Evolutionary conservation across 164 flowering plant species (phyloP).

Genomic region (Santalum album): DNA sequence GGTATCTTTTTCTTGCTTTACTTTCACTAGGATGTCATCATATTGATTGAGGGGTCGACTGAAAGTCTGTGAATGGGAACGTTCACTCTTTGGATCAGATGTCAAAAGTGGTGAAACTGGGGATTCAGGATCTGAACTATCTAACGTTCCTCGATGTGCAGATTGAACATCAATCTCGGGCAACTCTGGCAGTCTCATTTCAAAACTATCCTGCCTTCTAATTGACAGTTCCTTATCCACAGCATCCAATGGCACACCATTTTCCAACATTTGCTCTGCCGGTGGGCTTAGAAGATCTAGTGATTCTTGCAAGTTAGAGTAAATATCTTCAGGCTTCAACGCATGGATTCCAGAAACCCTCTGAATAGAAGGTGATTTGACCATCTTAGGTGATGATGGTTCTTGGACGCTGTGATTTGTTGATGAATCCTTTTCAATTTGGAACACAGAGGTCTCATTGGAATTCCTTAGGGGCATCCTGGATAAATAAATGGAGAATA

Average conservation of each 20-base stretch:
- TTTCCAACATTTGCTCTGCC: conserved; percentile 65
- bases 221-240: conserved; percentile 71
- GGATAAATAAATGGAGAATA: conserved; percentile 10
- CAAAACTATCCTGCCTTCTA: conserved; percentile 89
- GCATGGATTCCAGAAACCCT: conserved; percentile 47
- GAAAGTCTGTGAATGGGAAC: conserved; percentile 94
- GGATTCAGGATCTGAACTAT: conserved; percentile 88
- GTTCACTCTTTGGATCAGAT: conserved; percentile 90
- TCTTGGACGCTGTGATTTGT: conserved; percentile 68
- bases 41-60: conserved; percentile 64
- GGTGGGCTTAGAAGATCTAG: conserved; percentile 70
- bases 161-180: conserved; percentile 84
- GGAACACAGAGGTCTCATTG: conserved; percentile 62
- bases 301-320: conserved; percentile 57
- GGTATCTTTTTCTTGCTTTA: conserved; percentile 31
- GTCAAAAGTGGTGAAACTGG: conserved; percentile 94
- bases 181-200: conserved; percentile 79
- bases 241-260: conserved; percentile 25
- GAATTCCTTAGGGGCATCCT: conserved; percentile 75
- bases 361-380: conserved; percentile 87
- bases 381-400: conserved; percentile 79
- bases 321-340: conserved; percentile 38
- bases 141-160: conserved; percentile 40
- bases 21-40: conserved; percentile 45
- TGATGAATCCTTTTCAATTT: conserved; percentile 81